Evolutionary conservation across 2,329 filamentous ascomycete species (phyloP).

Genomic region (Penicillium sp.): DNA sequence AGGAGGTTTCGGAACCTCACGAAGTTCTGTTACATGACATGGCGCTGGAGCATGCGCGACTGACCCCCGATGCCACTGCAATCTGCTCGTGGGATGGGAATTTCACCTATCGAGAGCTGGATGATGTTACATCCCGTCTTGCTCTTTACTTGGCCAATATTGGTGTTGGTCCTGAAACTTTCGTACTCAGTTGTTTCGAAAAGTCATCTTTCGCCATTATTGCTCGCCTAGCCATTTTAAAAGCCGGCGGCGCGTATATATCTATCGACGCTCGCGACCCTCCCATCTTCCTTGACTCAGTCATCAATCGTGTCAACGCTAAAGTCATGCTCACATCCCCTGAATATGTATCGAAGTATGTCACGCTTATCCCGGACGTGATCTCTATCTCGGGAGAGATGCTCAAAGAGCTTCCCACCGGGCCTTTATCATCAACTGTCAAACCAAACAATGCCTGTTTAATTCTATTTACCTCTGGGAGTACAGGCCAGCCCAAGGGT

Average conservation of each 20-base stretch:
- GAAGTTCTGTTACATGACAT: conserved; percentile 18
- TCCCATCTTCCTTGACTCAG: conserved; percentile 67
- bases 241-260: conserved; percentile 58
- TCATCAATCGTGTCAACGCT: conserved; percentile 69
- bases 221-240: conserved; percentile 19
- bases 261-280: conserved; percentile 76
- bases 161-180: conserved; percentile 15
- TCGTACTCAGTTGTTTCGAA: conserved; percentile 18
- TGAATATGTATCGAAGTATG: conserved; percentile 9
- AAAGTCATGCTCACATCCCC: conserved; percentile 61
- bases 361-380: neutral
- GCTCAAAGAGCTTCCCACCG: neutral
- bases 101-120: conserved; percentile 17
- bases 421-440: conserved; percentile 5
- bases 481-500: conserved; percentile 28
- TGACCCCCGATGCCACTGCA: conserved; percentile 14
- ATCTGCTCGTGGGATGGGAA: conserved; percentile 22
- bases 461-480: conserved; percentile 29
- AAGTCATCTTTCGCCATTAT: conserved; percentile 24
- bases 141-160: conserved; percentile 14
- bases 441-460: conserved; percentile 19
- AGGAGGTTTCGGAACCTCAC: conserved; percentile 1
- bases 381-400: neutral
- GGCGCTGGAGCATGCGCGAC: conserved; percentile 10
- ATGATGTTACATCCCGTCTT: conserved; percentile 6